Percentiles rank a stretch among this genome's conserved stretches.
These are phyloP conservation scores for Pseudozyma hubeiensis DNA, from an alignment of 1,284 basidiomycete genomes.

Conservation along the genomic window DNA sequence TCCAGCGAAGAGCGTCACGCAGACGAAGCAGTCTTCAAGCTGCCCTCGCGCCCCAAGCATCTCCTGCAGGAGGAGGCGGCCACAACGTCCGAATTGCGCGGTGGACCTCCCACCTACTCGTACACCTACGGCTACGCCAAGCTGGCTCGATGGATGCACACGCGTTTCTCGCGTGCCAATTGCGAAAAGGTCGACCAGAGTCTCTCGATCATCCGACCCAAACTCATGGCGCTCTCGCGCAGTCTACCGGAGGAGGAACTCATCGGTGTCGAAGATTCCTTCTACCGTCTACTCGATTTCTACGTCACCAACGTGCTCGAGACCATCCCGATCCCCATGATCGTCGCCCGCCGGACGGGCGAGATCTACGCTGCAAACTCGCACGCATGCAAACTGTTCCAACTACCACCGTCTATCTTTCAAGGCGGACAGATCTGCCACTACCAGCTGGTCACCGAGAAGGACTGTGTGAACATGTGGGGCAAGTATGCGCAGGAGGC, in stretches of 20 bases:
- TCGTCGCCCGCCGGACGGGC: conserved; percentile 39
- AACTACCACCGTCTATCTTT: conserved; percentile 35
- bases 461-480: conserved; percentile 43
- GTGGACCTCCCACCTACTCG: conserved; percentile 27
- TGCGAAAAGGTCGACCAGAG: conserved; percentile 41
- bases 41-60: conserved; percentile 27
- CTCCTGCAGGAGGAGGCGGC: conserved; percentile 42
- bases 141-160: conserved; percentile 50
- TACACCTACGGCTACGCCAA: conserved; percentile 55
- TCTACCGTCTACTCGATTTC: conserved; percentile 31
- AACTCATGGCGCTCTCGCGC: conserved; percentile 35
- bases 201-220: conserved; percentile 34
- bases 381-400: conserved; percentile 26
- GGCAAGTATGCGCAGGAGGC: conserved; percentile 31
- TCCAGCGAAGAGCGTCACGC: conserved; percentile 6
- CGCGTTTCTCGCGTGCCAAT: conserved; percentile 27
- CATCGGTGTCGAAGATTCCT: conserved; percentile 39
- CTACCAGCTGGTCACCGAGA: conserved; percentile 39
- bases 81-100: conserved; percentile 29
- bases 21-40: conserved; percentile 32
- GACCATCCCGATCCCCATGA: conserved; percentile 35
- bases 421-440: conserved; percentile 47
- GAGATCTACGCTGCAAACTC: conserved; percentile 51
- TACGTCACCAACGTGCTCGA: conserved; percentile 48
- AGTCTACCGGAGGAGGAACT: conserved; percentile 40